Evolutionary conservation across 306 rosid genomes (phyloP), one percentile per base, ranked within the genome.

Genomic region (Ceratonia siliqua): DNA sequence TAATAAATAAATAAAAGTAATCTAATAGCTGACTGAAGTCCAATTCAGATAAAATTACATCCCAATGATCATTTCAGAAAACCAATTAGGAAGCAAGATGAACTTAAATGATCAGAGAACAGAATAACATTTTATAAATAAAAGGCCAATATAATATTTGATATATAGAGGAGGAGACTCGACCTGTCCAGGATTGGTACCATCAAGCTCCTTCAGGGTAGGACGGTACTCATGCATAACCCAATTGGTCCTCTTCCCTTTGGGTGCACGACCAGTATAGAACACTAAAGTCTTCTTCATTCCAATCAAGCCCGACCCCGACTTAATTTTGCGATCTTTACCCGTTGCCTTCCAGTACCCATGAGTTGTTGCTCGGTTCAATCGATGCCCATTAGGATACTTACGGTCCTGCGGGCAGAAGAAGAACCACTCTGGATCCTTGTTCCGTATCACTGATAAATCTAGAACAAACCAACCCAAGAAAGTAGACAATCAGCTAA

Each of bases 291-390:
- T 95, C 91, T 92, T 95, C 80, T 95, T 95, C 99, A 92, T 92
- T 70, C 99, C 99, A 81, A 95, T 89, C 93, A 92, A 59, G 52
- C 14, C 80, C 0, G 75, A 48, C 5, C 93, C 90, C 17, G 97
- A 90, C 90, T 86, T 95, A 68, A 95, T 95, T 77, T 4, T 83
- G 2, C 99, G 89, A 90, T 95, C 99, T 82, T 87, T 95, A 1
- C 99, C 99, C 0, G 99, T 95, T 0, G 99, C 99, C 86, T 95
- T 95, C 99, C 99, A 95, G 59, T 92, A 95, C 50, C 99, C 99
- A 35, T 78, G 84, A 46, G 0, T 43, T 4, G 99, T 95, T 28
- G 99, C 99, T 55, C 99, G 83, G 83, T 95, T 95, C 84, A 90
- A 84, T 56, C 99, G 76, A 78, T 83, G 81, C 22, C 99, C 99